Base-by-base conservation (phyloP, 2,329 filamentous ascomycete species). In the Cylindrodendrum hubeiense region DNA sequence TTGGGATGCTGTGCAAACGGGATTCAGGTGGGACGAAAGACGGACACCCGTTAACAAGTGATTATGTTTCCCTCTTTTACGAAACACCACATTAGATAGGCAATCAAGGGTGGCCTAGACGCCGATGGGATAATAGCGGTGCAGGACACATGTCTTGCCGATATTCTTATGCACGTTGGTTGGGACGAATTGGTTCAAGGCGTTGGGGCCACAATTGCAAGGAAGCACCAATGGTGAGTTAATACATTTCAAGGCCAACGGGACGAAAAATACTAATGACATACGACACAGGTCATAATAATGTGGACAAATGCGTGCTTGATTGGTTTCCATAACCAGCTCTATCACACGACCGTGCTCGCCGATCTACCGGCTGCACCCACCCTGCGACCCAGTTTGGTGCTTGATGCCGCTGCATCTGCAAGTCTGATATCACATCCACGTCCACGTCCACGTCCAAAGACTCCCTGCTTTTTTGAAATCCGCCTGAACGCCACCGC, bases 401-500 rank as follows among this genome's bases (percentile, higher is more conserved):
- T 39, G 37, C n/a, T n/a, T 39, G 37, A n/a, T 39, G 47, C 47
- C 19, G 19, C 19, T 33, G 28, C 47, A 21, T 41, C 34, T 47
- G 33, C 67, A 68, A 61, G 65, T 51, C 49, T 67, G 63, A 66
- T 67, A 64, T 58, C 64, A 70, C 68, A 60, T 65, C 60, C 63
- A 60, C 61, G 59, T 67, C 67, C 67, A 67, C 68, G 51, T 71
- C 62, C 60, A 56, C 61, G 50, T 64, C 70, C 67, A 50, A 60
- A 72, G 68, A 71, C 55, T 71, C 69, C 64, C 69, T 65, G 47
- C 17, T 28, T 50, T 49, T 50, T 50, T 50, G 53, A 64, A 68
- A 65, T 70, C 71, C 71, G 63, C 71, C 71, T 58, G 60, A 74
- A 74, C 71, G 71, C 71, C 71, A 62, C 65, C 71, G 70, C 68